Conservation (phyloP, 192 early-diverging fungal species). For the Podila horticola region DNA sequence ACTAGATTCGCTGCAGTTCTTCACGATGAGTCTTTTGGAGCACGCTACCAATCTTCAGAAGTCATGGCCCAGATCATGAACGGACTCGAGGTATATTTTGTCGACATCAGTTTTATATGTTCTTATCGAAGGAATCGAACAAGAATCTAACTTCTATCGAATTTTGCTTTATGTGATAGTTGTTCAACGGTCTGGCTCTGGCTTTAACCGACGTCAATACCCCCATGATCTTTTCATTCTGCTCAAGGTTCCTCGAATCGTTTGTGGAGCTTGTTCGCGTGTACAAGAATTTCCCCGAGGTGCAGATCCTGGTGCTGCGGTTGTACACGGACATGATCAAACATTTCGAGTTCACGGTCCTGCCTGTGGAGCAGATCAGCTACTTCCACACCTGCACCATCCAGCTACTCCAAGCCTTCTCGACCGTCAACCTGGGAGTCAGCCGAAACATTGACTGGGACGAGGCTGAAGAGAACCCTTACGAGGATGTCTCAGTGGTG, state of each 20-base stretch:
- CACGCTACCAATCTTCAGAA: slow-evolving; percentile 62
- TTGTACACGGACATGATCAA: slow-evolving; percentile 66
- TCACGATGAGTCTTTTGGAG: slow-evolving; percentile 66
- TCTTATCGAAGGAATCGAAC: not conserved
- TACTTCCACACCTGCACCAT: slow-evolving; percentile 56
- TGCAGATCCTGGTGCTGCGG: slow-evolving; percentile 69
- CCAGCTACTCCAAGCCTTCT: slow-evolving; percentile 67
- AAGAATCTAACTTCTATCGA: not conserved
- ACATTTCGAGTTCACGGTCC: slow-evolving; percentile 55
- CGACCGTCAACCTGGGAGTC: slow-evolving; percentile 62
- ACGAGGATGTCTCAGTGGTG: slow-evolving; percentile 70
- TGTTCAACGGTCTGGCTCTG: slow-evolving; percentile 83
- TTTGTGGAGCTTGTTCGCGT: slow-evolving; percentile 73
- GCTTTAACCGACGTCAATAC: slow-evolving; percentile 72
- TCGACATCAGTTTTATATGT: not conserved
- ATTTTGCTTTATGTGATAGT: slow-evolving; percentile 47
- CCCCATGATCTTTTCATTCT: slow-evolving; percentile 63
- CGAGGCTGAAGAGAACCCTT: slow-evolving; percentile 72
- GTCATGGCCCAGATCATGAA: slow-evolving; percentile 70
- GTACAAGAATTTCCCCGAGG: slow-evolving; percentile 72
- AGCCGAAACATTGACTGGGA: slow-evolving; percentile 53
- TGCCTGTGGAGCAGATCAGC: slow-evolving; percentile 58
- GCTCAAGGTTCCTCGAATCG: slow-evolving; percentile 65
- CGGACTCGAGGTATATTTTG: slow-evolving; percentile 65
- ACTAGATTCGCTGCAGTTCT: slow-evolving; percentile 65